Evolutionary conservation across 2,329 filamentous ascomycete genomes (phyloP).

Genomic region (Fonsecaea erecta): DNA sequence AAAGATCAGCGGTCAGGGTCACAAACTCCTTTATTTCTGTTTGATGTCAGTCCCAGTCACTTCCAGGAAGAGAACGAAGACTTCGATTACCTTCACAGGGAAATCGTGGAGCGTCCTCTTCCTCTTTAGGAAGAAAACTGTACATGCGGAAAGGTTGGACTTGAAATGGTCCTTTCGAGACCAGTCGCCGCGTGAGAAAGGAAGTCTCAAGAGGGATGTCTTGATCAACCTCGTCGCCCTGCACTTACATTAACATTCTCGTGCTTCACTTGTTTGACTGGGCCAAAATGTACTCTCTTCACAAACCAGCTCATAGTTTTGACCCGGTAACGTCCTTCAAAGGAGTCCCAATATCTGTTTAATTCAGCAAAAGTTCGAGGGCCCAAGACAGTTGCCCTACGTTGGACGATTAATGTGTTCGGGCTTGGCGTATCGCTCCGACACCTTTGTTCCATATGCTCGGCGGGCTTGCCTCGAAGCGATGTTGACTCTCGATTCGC

Average conservation of each 20-base stretch:
- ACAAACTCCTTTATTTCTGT: constrained; percentile 35
- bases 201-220: constrained; percentile 14
- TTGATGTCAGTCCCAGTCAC: constrained; percentile 5
- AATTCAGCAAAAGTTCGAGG: constrained; percentile 3
- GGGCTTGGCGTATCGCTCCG: constrained; percentile 3
- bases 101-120: not conserved
- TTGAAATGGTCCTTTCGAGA: not conserved
- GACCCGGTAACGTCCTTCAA: constrained; percentile 24
- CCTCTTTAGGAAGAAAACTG: not conserved
- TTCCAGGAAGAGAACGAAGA: not conserved
- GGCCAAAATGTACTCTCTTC: constrained; percentile 25
- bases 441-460: constrained; percentile 33
- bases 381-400: constrained; percentile 18
- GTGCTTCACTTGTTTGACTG: not conserved
- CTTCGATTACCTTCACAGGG: constrained; percentile 2
- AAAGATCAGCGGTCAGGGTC: constrained; percentile 28
- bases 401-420: constrained; percentile 31
- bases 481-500: constrained; percentile 21
- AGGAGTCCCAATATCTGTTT: constrained; percentile 29
- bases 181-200: not conserved
- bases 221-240: constrained; percentile 37
- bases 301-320: constrained; percentile 37
- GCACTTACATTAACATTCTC: not conserved
- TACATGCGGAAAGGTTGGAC: not conserved
- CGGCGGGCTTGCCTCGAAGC: constrained; percentile 37